Evolutionary conservation across 371 early-diverging fungal genomes (phyloP), one percentile per base, ranked within the genome.

Genomic region (Mucor plumbeus): DNA sequence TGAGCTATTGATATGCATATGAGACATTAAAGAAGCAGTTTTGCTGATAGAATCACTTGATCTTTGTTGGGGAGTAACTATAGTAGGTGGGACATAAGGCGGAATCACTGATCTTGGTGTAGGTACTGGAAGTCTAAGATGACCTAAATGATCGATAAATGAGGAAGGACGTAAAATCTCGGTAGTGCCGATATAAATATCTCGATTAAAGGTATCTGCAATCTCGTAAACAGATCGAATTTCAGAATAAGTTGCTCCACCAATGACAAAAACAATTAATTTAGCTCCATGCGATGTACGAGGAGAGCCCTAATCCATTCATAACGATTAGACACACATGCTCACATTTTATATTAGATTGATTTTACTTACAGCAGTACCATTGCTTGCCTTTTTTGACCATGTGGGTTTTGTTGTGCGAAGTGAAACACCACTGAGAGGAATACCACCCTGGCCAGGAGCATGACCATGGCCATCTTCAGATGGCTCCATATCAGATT

Each of bases 171-270:
- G 92, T 41, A 92, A 73, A 8, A 94, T 74, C 44, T 91, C 86
- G 7, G 92, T 94, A 7, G 92, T 85, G 72, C 95, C 97, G 54
- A 97, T 88, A 64, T 90, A 81, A 0, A 97, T 83, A 53, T 97
- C 95, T 15, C 94, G 85, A 15, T 88, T 85, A 65, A 83, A 79
- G 21, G 83, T 83, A 39, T 87, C 82, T 31, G 88, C 80, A 7
- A 97, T 70, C 68, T 97, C 97, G 75, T 97, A 95, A 10, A 85
- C 86, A 1, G 92, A 74, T 11, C 98, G 88, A 41, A 97, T 90
- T 77, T 99, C 99, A 0, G 95, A 93, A 63, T 93, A 92, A 5
- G 98, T 94, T 13, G 94, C 74, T 7, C 98, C 99, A 14, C 99
- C 99, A 31, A 95, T 86, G 26, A 96, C 85, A 78, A 97, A 99